Evolutionary conservation across 2,329 filamentous ascomycete species (phyloP).

Genomic region (Colletotrichum orchidophilum): DNA sequence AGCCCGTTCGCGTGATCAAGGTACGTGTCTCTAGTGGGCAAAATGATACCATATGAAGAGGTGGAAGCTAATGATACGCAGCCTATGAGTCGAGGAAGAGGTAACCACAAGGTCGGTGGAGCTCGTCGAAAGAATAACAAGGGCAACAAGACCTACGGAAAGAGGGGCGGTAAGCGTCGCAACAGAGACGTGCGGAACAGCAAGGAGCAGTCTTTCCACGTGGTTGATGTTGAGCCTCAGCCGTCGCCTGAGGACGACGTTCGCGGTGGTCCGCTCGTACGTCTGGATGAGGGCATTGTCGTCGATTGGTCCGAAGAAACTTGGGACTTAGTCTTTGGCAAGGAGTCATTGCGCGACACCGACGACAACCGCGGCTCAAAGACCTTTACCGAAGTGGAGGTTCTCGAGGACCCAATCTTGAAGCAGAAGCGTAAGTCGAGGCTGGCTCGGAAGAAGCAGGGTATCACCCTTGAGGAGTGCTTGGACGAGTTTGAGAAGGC

Average conservation of each 20-base stretch:
- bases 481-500: conserved; percentile 94
- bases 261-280: conserved; percentile 71
- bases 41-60: background rate
- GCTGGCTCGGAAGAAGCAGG: conserved; percentile 63
- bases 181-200: conserved; percentile 51
- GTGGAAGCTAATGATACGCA: conserved; percentile 20
- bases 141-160: conserved; percentile 55
- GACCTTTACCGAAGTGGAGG: conserved; percentile 64
- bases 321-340: conserved; percentile 75
- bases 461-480: conserved; percentile 88
- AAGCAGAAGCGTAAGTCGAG: conserved; percentile 71
- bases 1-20: conserved; percentile 47
- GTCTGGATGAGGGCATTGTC: conserved; percentile 84
- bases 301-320: conserved; percentile 84
- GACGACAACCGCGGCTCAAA: conserved; percentile 66
- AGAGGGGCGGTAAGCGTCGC: conserved; percentile 59
- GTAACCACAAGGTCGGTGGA: conserved; percentile 33
- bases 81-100: conserved; percentile 24
- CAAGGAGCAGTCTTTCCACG: conserved; percentile 48
- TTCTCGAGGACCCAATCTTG: conserved; percentile 71
- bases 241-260: conserved; percentile 37
- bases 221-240: conserved; percentile 35
- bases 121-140: conserved; percentile 60
- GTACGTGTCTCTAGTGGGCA: conserved; percentile 39
- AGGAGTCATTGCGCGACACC: conserved; percentile 45